A percentile compares a stretch with the other conserved stretches of the same genome.
Conservation (phyloP, 2,329 filamentous ascomycete genomes). For the Calonectria multiphialidica region DNA sequence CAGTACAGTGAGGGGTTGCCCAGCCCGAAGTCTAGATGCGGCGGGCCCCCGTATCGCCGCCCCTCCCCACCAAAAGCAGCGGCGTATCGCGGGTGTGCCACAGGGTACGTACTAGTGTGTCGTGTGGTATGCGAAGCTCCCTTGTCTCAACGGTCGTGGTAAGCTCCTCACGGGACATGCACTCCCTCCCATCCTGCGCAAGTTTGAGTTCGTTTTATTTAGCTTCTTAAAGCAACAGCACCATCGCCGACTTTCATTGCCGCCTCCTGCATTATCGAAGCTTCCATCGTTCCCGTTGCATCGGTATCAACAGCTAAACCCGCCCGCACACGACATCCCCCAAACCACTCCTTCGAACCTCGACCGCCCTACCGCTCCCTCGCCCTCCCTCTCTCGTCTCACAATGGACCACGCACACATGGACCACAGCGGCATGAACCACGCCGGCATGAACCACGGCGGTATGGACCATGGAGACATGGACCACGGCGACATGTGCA, state of each 20-base stretch:
- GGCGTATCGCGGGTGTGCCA: not conserved
- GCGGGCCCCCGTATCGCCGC: not conserved
- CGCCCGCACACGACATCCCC: not conserved
- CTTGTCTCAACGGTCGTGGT: constrained; percentile 14
- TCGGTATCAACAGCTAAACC: not conserved
- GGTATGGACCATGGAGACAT: constrained; percentile 59
- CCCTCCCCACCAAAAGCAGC: not conserved
- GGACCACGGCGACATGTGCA: constrained; percentile 78
- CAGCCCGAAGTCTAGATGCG: not conserved
- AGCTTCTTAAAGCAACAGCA: constrained; percentile 14
- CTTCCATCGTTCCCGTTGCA: not conserved
- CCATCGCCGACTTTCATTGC: not conserved
- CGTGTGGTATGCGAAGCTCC: not conserved
- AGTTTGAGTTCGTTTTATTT: constrained; percentile 55
- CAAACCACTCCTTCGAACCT: not conserved
- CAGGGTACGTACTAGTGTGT: not conserved
- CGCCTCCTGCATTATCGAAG: not conserved
- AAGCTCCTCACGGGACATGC: constrained; percentile 14
- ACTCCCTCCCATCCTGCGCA: constrained; percentile 45
- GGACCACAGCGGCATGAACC: constrained; percentile 58
- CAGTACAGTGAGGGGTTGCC: not conserved
- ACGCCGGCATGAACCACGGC: constrained; percentile 56
- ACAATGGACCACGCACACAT: constrained; percentile 59
- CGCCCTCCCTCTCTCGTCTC: not conserved
- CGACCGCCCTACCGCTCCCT: not conserved